These are phyloP conservation scores for Coemansia sp. DNA, from an alignment of 192 early-diverging fungal species.

Conservation along the genomic window DNA sequence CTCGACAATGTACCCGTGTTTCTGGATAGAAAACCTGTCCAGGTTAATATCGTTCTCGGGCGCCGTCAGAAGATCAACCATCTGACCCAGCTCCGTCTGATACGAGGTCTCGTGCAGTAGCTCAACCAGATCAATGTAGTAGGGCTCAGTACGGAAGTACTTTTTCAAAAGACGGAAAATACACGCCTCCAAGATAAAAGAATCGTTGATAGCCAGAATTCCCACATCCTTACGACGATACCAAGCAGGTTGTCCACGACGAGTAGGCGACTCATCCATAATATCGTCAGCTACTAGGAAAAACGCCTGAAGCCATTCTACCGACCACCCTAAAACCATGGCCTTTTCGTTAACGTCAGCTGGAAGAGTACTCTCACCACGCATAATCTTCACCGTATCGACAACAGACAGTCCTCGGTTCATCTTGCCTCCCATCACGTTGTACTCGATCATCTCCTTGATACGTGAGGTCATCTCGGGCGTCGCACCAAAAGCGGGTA, in stretches of 20 bases:
- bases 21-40: conserved; percentile 85
- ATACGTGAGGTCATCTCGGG: conserved; percentile 70
- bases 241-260: conserved; percentile 98
- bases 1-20: conserved; percentile 93
- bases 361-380: conserved; percentile 67
- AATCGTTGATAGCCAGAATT: conserved; percentile 94
- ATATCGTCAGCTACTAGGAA: conserved; percentile 99
- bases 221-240: conserved; percentile 85
- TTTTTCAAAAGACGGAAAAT: conserved; percentile 96
- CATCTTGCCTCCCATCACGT: conserved; percentile 85
- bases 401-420: conserved; percentile 97
- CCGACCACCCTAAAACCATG: conserved; percentile 90
- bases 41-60: conserved; percentile 96
- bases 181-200: conserved; percentile 88
- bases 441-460: conserved; percentile 65
- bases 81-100: conserved; percentile 97
- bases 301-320: conserved; percentile 99
- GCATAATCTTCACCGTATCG: conserved; percentile 82
- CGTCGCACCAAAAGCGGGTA: conserved; percentile 69
- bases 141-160: conserved; percentile 83
- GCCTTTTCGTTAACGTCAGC: conserved; percentile 85
- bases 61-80: conserved; percentile 97
- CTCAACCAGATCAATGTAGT: conserved; percentile 92
- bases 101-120: conserved; percentile 95
- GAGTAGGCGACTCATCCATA: conserved; percentile 95